Conservation (phyloP, 2,329 filamentous ascomycete species). For the Diatrype stigma region DNA sequence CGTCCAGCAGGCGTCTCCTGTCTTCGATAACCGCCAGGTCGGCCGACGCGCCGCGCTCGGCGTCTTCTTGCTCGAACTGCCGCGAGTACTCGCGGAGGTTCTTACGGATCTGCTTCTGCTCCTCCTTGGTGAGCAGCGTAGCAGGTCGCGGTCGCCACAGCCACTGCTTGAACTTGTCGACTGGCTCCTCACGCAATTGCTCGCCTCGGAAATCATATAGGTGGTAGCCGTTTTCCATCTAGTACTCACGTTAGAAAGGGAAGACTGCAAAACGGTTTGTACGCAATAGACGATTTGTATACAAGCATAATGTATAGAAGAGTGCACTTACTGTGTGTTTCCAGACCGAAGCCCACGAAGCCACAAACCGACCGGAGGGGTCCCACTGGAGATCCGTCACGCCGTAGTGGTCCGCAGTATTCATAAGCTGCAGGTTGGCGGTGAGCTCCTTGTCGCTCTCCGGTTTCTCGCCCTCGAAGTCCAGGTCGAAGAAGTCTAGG, state of each 20-base stretch:
- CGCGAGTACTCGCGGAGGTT: slow-evolving; percentile 96
- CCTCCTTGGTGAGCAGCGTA: slow-evolving; percentile 90
- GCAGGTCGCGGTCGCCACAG: slow-evolving; percentile 88
- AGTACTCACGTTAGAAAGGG: slow-evolving; percentile 15
- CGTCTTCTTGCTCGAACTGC: slow-evolving; percentile 91
- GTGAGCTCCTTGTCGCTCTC: slow-evolving; percentile 91
- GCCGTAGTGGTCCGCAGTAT: slow-evolving; percentile 90
- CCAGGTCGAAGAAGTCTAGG: slow-evolving; percentile 95
- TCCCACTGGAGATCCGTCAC: slow-evolving; percentile 99
- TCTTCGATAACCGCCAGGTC: slow-evolving; percentile 91
- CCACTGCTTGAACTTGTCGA: slow-evolving; percentile 98
- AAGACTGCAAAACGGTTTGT: no score
- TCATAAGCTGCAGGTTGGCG: slow-evolving; percentile 93
- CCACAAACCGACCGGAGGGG: slow-evolving; percentile 89
- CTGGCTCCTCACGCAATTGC: slow-evolving; percentile 80
- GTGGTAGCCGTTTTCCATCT: slow-evolving; percentile 99
- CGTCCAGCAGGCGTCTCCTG: slow-evolving; percentile 74
- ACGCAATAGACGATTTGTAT: no score
- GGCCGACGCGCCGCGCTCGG: slow-evolving; percentile 86
- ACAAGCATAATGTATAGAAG: no score
- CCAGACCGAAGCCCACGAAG: slow-evolving; percentile 90
- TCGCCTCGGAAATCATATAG: slow-evolving; percentile 95
- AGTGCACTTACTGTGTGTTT: slow-evolving; percentile 76
- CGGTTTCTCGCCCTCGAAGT: slow-evolving; percentile 95
- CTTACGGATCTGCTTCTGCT: slow-evolving; percentile 97